These are phyloP conservation scores for Hypocrella siamensis DNA, from an alignment of 2,329 filamentous ascomycete genomes.

Conservation along the genomic window DNA sequence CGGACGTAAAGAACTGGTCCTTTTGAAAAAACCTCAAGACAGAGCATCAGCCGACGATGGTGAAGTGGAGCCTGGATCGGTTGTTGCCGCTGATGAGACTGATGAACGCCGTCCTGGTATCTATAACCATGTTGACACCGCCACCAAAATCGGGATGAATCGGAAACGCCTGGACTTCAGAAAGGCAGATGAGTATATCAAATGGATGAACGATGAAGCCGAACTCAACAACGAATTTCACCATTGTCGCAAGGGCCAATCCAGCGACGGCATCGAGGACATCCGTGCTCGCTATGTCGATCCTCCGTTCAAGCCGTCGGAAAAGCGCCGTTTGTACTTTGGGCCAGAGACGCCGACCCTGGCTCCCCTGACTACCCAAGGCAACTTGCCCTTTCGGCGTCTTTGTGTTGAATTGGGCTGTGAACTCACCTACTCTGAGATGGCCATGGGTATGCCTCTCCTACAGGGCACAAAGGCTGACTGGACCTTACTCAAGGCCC, in stretches of 20 bases:
- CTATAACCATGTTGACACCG: slow-evolving; percentile 56
- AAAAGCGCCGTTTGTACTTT: slow-evolving; percentile 90
- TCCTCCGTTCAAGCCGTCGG: slow-evolving; percentile 74
- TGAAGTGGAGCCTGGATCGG: slow-evolving; percentile 4
- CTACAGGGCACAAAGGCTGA: slow-evolving; percentile 82
- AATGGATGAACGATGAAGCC: slow-evolving; percentile 58
- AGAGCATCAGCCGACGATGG: slow-evolving; percentile 3
- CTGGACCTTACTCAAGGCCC: slow-evolving; percentile 89
- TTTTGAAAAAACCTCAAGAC: slow-evolving; percentile 31
- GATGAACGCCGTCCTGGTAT: slow-evolving; percentile 45
- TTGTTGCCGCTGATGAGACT: slow-evolving; percentile 13
- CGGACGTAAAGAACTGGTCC: slow-evolving; percentile 66
- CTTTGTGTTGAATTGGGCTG: slow-evolving; percentile 81
- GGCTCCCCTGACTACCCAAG: slow-evolving; percentile 92
- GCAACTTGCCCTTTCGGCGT: slow-evolving; percentile 85
- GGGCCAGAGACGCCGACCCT: slow-evolving; percentile 82
- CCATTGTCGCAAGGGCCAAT: slow-evolving; percentile 25
- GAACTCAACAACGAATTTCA: slow-evolving; percentile 21
- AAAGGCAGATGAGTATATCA: slow-evolving; percentile 58
- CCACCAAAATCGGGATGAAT: slow-evolving; percentile 59
- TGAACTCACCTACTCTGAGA: slow-evolving; percentile 92
- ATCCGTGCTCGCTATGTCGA: slow-evolving; percentile 71
- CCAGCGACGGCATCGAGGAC: slow-evolving; percentile 40
- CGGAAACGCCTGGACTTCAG: slow-evolving; percentile 56
- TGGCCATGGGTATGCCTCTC: slow-evolving; percentile 85